Conservation (phyloP, 2,329 filamentous ascomycete species). For the Cordyceps javanica region DNA sequence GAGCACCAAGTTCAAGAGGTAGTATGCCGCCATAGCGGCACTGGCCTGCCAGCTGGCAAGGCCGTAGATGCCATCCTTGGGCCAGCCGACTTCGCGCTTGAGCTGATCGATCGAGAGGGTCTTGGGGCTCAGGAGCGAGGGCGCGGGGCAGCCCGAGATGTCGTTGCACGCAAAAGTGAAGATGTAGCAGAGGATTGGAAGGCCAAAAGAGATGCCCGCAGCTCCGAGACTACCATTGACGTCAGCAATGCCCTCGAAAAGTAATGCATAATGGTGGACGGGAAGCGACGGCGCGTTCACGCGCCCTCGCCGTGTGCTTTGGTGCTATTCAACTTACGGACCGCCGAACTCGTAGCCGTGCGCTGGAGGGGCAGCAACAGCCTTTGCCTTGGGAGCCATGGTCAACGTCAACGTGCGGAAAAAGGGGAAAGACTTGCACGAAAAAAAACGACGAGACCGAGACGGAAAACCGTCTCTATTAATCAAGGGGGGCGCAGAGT, state of each 20-base stretch:
- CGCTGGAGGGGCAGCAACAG: constrained; percentile 20
- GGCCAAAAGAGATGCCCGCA: constrained; percentile 68
- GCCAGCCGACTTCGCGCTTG: constrained; percentile 79
- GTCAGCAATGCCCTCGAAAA: constrained; percentile 12
- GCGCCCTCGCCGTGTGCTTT: background rate
- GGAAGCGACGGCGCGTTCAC: background rate
- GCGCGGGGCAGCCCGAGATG: constrained; percentile 81
- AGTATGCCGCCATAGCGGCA: constrained; percentile 70
- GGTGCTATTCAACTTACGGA: constrained; percentile 36
- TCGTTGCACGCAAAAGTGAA: constrained; percentile 89
- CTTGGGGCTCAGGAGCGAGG: constrained; percentile 67
- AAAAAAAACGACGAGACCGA: background rate
- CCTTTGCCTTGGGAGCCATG: constrained; percentile 29
- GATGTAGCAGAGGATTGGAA: constrained; percentile 72
- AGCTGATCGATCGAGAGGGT: constrained; percentile 65
- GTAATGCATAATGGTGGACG: background rate
- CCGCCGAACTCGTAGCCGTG: constrained; percentile 48
- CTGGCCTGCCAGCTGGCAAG: constrained; percentile 65
- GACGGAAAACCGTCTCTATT: background rate
- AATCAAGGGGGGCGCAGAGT: background rate
- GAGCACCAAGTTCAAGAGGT: constrained; percentile 66
- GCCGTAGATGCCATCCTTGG: constrained; percentile 60
- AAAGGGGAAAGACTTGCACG: background rate
- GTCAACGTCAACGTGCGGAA: background rate
- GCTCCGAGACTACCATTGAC: constrained; percentile 59